A percentile compares a stretch with the other conserved stretches of the same genome.
phyloP scores from a whole-genome alignment of 768 basidiomycete species.

The Lactarius evosmus region DNA sequence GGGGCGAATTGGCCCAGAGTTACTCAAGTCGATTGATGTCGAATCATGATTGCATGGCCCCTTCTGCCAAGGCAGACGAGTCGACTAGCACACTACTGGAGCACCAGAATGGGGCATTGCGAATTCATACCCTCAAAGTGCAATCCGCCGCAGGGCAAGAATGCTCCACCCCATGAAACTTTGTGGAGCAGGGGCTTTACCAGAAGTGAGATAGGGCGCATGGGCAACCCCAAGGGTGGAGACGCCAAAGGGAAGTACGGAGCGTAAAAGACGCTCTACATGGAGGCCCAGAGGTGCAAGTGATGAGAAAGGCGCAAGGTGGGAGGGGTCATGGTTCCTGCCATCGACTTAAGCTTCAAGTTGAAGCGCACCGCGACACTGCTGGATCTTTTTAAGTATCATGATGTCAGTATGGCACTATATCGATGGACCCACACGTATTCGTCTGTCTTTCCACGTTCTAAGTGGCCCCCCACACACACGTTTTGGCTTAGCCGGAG shows the following conservation, averaged over 20 bases:
- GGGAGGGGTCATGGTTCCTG: too few relatives aligned
- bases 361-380: too few relatives aligned
- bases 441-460: not conserved
- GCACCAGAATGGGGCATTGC: not conserved
- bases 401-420: too few relatives aligned
- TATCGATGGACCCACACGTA: not conserved
- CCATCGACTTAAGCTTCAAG: too few relatives aligned
- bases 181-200: too few relatives aligned
- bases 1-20: not conserved
- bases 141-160: not conserved
- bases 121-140: not conserved
- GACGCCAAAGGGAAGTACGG: not conserved
- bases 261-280: not conserved
- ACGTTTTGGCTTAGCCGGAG: not conserved
- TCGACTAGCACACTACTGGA: not conserved
- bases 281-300: not conserved
- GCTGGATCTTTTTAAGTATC: not conserved
- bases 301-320: not conserved
- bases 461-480: not conserved
- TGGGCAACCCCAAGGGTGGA: not conserved
- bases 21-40: not conserved
- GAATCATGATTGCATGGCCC: not conserved
- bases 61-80: not conserved
- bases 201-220: not conserved
- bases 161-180: not conserved